phyloP scores from a whole-genome alignment of 306 rosid species.

The Lagenaria siceraria region DNA sequence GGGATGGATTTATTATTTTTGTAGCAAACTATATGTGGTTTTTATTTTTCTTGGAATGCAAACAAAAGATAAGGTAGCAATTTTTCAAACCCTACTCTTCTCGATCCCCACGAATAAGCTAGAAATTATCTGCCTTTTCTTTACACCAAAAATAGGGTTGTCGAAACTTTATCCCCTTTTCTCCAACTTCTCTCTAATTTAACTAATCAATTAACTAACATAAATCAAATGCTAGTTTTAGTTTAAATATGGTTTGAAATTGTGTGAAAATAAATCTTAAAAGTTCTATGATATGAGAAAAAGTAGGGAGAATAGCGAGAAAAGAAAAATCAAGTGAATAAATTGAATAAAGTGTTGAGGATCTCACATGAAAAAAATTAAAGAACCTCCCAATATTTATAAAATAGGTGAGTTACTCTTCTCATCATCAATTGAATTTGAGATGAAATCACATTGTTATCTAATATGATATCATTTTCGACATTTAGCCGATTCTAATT shows the following conservation, averaged over 20 bases:
- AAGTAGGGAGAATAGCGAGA: background rate
- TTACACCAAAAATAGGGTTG: background rate
- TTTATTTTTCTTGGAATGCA: background rate
- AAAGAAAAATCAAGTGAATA: background rate
- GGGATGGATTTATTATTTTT: too few species aligned
- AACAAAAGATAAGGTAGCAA: background rate
- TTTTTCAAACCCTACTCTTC: background rate
- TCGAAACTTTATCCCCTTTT: background rate
- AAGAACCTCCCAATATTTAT: too few species aligned
- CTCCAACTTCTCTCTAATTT: background rate
- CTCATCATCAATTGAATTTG: too few species aligned
- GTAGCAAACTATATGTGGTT: too few species aligned
- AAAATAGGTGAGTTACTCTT: too few species aligned
- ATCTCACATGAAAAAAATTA: too few species aligned
- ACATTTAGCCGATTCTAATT: too few species aligned
- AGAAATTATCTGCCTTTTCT: background rate
- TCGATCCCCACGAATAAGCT: background rate
- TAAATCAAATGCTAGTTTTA: background rate
- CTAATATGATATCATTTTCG: too few species aligned
- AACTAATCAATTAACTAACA: background rate
- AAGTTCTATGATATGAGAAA: background rate
- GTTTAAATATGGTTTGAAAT: too few species aligned
- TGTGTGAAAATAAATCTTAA: background rate
- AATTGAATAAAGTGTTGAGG: too few species aligned
- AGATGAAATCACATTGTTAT: too few species aligned